Base-by-base conservation (phyloP, 108 stramenopile genomes). In the Stephanodiscus minutulus region DNA sequence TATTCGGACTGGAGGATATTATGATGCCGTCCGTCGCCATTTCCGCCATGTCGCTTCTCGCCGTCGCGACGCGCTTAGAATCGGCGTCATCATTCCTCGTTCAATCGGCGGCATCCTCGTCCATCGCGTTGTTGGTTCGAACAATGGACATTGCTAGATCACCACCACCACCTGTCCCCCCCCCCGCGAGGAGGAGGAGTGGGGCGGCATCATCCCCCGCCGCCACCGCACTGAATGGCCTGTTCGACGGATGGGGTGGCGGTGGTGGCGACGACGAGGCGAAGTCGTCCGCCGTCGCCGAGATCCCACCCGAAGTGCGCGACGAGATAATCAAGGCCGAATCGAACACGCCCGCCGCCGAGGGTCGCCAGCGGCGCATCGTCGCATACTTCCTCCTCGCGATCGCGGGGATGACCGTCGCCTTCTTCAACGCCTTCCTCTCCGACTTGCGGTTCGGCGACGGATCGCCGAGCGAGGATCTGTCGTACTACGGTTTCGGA, bases 321-420 rank as follows among this genome's bases (percentile, higher is more conserved):
- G 70, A 82, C 21, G 92, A 93, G 73, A 90, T 94, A 37, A 89
- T 84, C 41, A 27, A 36, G 15, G 94, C 94, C 29, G 94, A 95
- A 79, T 86, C 88, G 49, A 88, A 89, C 27, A 95, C 91, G 0
- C 76, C 79, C 15, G 87, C 94, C 9, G 90, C 88, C 13, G 75
- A 87, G 64, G 83, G 80, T 37, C 90, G 94, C 18, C 76, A 67
- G 15, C 64, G 63, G 15, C 94, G 94, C 28, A 77, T 95, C 17
- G 70, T 82, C 0, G 17, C 71, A 1, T 92, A 92, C 72, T 47
- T 86, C 33, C 3, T 56, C 3, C 24, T 81, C 9, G 86, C 86
- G 2, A 74, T 87, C 17, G 3, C 61, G 0, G 85, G 80, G 13
- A 65, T 81, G 15, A 67, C 65, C 28, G 64, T 64, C 12, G 82